A percentile compares a stretch with the other conserved stretches of the same genome.
These are phyloP conservation scores for Hyphodiscus sp. DNA, from an alignment of 2,329 filamentous ascomycete genomes.

Conservation along the genomic window DNA sequence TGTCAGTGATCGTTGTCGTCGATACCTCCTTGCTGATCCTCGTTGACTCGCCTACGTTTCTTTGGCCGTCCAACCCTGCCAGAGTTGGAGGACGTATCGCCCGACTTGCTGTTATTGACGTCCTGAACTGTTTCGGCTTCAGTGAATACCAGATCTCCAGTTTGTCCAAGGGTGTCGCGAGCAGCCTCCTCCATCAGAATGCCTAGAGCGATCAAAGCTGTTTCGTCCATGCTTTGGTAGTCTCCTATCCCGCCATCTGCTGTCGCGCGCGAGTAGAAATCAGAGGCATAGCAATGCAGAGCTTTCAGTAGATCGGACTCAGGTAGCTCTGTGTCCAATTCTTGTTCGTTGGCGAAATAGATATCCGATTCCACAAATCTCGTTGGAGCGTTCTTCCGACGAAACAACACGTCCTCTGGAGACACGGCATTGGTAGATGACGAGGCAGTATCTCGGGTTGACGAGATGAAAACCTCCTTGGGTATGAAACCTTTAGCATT, in stretches of 20 bases:
- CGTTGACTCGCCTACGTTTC: not conserved
- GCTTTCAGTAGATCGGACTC: constrained; percentile 63
- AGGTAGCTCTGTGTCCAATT: constrained; percentile 52
- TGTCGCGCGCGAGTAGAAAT: constrained; percentile 48
- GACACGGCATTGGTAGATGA: constrained; percentile 38
- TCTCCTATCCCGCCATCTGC: constrained; percentile 28
- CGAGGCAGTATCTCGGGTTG: constrained; percentile 25
- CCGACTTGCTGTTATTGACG: not conserved
- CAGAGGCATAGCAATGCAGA: constrained; percentile 60
- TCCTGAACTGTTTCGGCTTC: constrained; percentile 39
- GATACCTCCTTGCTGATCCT: not conserved
- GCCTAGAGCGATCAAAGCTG: constrained; percentile 67
- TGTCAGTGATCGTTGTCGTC: not conserved
- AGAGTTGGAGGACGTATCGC: constrained; percentile 1
- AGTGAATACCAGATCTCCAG: constrained; percentile 65
- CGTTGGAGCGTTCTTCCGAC: constrained; percentile 53
- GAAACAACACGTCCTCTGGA: constrained; percentile 68
- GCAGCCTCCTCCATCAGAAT: constrained; percentile 68
- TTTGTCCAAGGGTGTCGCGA: constrained; percentile 52
- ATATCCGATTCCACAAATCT: constrained; percentile 66
- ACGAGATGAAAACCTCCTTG: constrained; percentile 18
- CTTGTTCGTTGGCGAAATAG: constrained; percentile 57
- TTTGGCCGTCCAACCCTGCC: not conserved
- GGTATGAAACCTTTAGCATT: constrained; percentile 37
- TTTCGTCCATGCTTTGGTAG: constrained; percentile 66